phyloP scores from a whole-genome alignment of 1,284 basidiomycete genomes.

The Meira miltonrushii region DNA sequence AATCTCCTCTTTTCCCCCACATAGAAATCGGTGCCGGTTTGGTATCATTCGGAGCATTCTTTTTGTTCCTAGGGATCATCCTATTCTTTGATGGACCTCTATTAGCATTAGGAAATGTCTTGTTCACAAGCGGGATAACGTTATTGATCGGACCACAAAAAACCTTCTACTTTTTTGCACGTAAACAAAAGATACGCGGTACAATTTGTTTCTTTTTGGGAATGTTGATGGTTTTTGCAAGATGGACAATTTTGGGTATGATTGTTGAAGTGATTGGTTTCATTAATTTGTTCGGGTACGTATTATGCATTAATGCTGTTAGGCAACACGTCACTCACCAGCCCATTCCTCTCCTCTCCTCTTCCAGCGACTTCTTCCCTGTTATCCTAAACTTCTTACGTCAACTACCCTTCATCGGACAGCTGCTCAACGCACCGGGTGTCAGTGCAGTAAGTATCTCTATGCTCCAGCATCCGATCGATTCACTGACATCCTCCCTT shows the following conservation, averaged over 20 bases:
- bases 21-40: conserved; percentile 66
- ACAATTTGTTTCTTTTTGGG: conserved; percentile 55
- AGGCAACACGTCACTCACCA: background rate
- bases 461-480: background rate
- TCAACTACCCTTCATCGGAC: conserved; percentile 88
- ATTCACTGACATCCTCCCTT: background rate
- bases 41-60: conserved; percentile 91
- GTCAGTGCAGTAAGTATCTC: conserved; percentile 51
- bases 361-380: conserved; percentile 90
- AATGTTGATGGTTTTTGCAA: conserved; percentile 65
- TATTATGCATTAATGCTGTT: background rate
- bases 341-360: background rate
- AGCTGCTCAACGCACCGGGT: conserved; percentile 70
- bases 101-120: conserved; percentile 80
- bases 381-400: conserved; percentile 92
- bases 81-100: conserved; percentile 97
- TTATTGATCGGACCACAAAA: conserved; percentile 58
- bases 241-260: conserved; percentile 90
- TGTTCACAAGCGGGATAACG: conserved; percentile 50
- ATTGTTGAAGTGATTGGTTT: conserved; percentile 79
- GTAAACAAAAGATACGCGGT: conserved; percentile 92
- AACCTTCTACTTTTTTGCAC: conserved; percentile 96
- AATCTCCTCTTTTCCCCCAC: background rate
- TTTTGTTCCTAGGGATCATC: conserved; percentile 92
- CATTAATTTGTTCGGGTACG: conserved; percentile 92